Evolutionary conservation across 1,284 basidiomycete species (phyloP), one percentile per base, ranked within the genome.

Genomic region (Ganoderma lucidum): DNA sequence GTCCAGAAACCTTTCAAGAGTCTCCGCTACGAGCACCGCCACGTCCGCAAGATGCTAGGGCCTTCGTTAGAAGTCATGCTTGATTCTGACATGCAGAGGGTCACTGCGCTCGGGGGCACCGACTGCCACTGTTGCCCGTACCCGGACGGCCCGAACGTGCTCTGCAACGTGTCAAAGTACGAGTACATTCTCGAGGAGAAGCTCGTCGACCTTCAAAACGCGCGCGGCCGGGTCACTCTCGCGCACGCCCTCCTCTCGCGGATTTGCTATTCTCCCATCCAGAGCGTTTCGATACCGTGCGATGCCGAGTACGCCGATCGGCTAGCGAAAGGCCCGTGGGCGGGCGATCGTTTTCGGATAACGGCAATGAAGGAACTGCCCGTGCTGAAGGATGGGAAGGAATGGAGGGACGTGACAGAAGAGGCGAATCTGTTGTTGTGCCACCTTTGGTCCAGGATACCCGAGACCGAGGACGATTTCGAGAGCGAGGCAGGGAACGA

Each of bases 251-350:
- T 30, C 23, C 35, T 60, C 23, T n/a, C 41, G 55, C 66, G 63
- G 23, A 74, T 72, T n/a, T 74, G 66, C 65, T 74, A 72, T 73
- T 72, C 72, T 14, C 30, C 60, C 10, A 64, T 67, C 32, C 17
- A 17, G 2, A 66, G 65, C 42, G 56, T 51, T 37, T n/a, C 8
- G 32, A 3, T 58, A 14, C 2, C 51, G 28, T 17, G 8, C 30
- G 53, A 17, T 12, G 53, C 1, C 55, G 39, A 23, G 56, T 58
- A 28, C 56, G 55, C 23, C 32, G 53, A 37, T 35, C 39, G 6
- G 51, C 19, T 19, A 8, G 41, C 51, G 9, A 35, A 14, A 2
- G 65, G 65, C 14, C 58, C 58, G 35, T 66, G 65, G 65, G 58
- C 65, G 37, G 65, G 65, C 6, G 59, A 48, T 17, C 19, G 28